A percentile compares a stretch with the other conserved stretches of the same genome.
Evolutionary conservation across 2,329 filamentous ascomycete species (phyloP).

Genomic region (Rhynchosporium secalis): DNA sequence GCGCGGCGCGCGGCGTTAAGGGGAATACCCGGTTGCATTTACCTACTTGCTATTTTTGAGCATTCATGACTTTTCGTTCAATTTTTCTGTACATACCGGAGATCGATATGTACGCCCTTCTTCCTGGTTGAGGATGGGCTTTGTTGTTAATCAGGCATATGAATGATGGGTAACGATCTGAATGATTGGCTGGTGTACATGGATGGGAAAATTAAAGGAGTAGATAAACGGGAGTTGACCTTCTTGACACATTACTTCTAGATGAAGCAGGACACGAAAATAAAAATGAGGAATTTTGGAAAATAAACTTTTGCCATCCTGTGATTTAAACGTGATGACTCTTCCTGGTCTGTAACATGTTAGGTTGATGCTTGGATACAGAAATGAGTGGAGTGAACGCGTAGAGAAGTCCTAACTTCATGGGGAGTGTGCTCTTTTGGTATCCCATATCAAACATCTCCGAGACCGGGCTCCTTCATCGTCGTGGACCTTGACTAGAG

Average conservation of each 20-base stretch:
- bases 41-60: not conserved
- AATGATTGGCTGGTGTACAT: not conserved
- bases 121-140: conserved; percentile 7
- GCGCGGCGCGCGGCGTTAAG: conserved; percentile 3
- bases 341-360: no score
- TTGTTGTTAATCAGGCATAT: not conserved
- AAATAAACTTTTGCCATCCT: no score
- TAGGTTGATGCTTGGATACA: no score
- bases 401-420: no score
- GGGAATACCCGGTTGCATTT: not conserved
- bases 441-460: no score
- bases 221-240: not conserved
- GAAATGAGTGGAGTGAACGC: no score
- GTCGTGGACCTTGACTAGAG: no score
- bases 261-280: not conserved
- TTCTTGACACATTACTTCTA: not conserved
- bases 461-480: no score
- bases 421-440: no score
- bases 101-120: not conserved
- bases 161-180: not conserved
- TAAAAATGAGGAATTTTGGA: no score
- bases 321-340: conserved; percentile 1
- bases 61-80: not conserved
- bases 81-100: conserved; percentile 4
- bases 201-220: not conserved